These are phyloP conservation scores for Paraphaeosphaeria sporulosa DNA, from an alignment of 2,329 filamentous ascomycete genomes.

Conservation along the genomic window DNA sequence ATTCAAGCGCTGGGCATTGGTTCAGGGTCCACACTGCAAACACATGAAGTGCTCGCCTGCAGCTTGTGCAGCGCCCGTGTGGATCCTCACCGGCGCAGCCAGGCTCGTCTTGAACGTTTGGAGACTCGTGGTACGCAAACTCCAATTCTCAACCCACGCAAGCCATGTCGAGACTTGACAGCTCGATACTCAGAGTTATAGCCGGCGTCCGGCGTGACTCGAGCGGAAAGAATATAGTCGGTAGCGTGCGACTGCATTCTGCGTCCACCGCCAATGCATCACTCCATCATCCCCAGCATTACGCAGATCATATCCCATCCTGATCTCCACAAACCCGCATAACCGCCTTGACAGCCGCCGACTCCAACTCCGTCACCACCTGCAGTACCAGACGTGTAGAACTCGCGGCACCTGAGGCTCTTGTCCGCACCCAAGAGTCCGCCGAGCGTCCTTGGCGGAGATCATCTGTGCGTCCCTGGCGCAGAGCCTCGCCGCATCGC, in stretches of 20 bases:
- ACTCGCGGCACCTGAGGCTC: constrained; percentile 1
- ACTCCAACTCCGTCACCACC: not conserved
- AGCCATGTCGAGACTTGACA: not conserved
- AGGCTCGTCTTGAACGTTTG: not conserved
- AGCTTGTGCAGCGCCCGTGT: not conserved
- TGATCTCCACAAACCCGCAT: not conserved
- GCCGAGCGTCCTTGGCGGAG: constrained; percentile 6
- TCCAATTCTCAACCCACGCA: not conserved
- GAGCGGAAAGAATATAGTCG: not conserved
- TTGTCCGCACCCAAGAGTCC: not conserved
- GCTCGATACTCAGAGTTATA: not conserved
- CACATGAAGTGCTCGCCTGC: constrained; percentile 6
- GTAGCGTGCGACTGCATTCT: not conserved
- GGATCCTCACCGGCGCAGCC: not conserved
- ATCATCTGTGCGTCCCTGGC: constrained; percentile 5
- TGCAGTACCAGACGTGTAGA: not conserved
- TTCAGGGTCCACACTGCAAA: constrained; percentile 5
- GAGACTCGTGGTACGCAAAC: not conserved
- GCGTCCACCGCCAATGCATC: not conserved
- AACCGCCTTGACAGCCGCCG: not conserved
- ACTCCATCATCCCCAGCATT: not conserved
- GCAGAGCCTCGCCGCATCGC: no score
- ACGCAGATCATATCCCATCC: not conserved
- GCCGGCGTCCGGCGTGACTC: no score
- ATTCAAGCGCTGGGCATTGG: constrained; percentile 1